Evolutionary conservation across 2,329 filamentous ascomycete genomes (phyloP).

Genomic region (Fusarium austroafricanum): DNA sequence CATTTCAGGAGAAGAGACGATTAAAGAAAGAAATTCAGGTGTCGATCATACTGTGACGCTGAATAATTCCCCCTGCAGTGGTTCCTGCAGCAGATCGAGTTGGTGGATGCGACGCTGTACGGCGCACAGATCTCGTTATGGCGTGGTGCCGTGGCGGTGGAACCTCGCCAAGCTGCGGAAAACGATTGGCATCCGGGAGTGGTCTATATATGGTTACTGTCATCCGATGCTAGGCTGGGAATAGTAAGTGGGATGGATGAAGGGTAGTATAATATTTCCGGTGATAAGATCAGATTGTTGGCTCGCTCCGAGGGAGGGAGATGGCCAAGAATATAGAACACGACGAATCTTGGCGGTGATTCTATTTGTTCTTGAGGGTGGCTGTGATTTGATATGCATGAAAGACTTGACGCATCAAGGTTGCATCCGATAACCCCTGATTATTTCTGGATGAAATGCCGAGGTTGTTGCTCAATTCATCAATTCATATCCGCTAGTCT

Average conservation of each 20-base stretch:
- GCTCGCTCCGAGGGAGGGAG: not conserved
- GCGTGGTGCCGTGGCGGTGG: not conserved
- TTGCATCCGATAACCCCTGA: not conserved
- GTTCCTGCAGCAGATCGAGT: slow-evolving; percentile 9
- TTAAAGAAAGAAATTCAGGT: not conserved
- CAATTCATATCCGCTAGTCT: not conserved
- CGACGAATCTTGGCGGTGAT: not conserved
- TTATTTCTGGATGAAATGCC: not conserved
- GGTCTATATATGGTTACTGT: slow-evolving; percentile 3
- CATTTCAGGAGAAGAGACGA: not conserved
- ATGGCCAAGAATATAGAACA: not conserved
- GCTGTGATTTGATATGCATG: not conserved
- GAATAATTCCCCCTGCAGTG: slow-evolving; percentile 2
- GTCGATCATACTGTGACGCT: slow-evolving; percentile 17
- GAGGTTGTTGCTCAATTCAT: not conserved
- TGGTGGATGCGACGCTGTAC: slow-evolving; percentile 13
- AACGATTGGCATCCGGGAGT: not conserved
- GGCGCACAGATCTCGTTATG: not conserved
- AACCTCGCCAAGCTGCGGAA: not conserved
- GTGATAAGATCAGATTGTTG: not conserved
- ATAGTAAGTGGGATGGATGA: not conserved
- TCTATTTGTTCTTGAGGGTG: not conserved
- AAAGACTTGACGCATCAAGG: not conserved
- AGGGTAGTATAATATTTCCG: not conserved
- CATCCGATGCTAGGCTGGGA: slow-evolving; percentile 13